These are phyloP conservation scores for Kodamaea fukazawae DNA, from an alignment of 805 yeast genomes.

Conservation along the genomic window DNA sequence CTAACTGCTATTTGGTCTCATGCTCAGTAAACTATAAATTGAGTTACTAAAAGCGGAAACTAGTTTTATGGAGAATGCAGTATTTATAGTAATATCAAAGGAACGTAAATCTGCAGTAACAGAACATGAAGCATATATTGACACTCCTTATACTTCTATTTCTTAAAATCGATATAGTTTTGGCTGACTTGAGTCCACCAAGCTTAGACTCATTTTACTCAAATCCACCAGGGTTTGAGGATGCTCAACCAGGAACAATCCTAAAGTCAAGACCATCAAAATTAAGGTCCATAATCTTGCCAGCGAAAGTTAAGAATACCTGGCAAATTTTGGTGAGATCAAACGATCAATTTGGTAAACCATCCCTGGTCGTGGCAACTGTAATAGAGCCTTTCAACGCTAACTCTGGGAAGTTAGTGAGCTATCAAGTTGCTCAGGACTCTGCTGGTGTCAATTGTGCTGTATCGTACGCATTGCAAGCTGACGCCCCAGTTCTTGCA, in stretches of 20 bases:
- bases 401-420: constrained; percentile 19
- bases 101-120: too few species aligned
- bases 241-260: constrained; percentile 20
- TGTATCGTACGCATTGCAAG: constrained; percentile 19
- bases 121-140: too few species aligned
- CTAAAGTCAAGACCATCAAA: constrained; percentile 18
- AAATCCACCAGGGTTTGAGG: constrained; percentile 22
- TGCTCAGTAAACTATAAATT: too few species aligned
- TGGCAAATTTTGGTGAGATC: constrained; percentile 22
- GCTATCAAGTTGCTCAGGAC: constrained; percentile 22
- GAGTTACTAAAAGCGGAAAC: too few species aligned
- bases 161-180: too few species aligned
- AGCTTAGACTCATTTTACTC: constrained; percentile 22
- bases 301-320: constrained; percentile 16
- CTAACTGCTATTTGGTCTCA: too few species aligned
- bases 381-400: constrained; percentile 23
- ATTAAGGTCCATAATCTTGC: constrained; percentile 16
- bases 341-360: constrained; percentile 16
- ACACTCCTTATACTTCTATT: too few species aligned
- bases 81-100: too few species aligned
- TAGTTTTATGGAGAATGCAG: too few species aligned
- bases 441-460: constrained; percentile 19
- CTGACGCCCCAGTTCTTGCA: constrained; percentile 11
- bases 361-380: constrained; percentile 22
- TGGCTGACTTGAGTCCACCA: background rate